Conservation (phyloP, 1,284 basidiomycete genomes). For the Cerrena zonata region DNA sequence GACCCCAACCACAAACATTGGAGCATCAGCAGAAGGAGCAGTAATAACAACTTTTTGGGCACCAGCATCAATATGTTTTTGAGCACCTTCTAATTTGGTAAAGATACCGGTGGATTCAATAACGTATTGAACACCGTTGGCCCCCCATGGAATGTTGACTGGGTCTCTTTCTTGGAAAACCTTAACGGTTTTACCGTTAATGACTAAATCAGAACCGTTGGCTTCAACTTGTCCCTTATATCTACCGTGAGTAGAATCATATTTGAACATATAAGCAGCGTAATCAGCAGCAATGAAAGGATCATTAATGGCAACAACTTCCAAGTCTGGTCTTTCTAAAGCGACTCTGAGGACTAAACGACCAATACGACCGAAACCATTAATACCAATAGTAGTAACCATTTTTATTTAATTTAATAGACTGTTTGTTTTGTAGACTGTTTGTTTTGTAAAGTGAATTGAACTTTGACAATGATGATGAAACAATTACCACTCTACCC, state of each 20-base stretch:
- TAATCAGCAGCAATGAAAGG: too few species aligned
- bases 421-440: too few species aligned
- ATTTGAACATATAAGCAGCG: constrained; percentile 99
- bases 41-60: constrained; percentile 99
- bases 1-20: constrained; percentile 96
- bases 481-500: too few species aligned
- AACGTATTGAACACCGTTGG: constrained; percentile 84
- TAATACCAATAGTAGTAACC: too few species aligned
- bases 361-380: constrained; percentile 97
- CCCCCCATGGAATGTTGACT: constrained; percentile 79
- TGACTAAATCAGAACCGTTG: constrained; percentile 86
- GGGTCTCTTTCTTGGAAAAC: constrained; percentile 90
- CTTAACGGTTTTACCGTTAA: constrained; percentile 76
- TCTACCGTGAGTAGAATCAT: constrained; percentile 94
- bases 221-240: constrained; percentile 83
- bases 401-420: too few species aligned
- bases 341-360: constrained; percentile 98
- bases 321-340: constrained; percentile 68
- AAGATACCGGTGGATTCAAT: constrained; percentile 99
- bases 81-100: constrained; percentile 90
- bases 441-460: too few species aligned
- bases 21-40: constrained; percentile 95
- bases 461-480: too few species aligned
- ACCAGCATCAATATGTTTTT: constrained; percentile 98
- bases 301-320: constrained; percentile 89